Conservation (phyloP, 2,329 filamentous ascomycete species). For the Cercospora sp. region DNA sequence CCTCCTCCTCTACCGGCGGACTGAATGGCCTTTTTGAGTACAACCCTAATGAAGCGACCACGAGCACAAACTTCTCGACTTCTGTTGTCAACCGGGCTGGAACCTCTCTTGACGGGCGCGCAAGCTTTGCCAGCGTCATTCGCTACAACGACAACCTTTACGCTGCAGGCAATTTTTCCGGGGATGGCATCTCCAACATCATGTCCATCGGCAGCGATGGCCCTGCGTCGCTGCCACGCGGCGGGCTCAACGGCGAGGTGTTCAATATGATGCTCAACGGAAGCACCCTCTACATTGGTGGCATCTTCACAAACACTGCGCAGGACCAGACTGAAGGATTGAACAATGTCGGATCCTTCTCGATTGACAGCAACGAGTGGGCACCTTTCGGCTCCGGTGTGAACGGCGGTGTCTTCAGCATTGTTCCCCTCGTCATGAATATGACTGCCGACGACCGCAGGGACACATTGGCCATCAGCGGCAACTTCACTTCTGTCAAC, state of each 20-base stretch:
- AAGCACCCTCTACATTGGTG: slow-evolving; percentile 74
- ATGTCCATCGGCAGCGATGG: slow-evolving; percentile 66
- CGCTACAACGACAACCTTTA: slow-evolving; percentile 61
- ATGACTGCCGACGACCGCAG: slow-evolving; percentile 68
- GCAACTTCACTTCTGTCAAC: slow-evolving; percentile 72
- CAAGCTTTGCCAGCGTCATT: slow-evolving; percentile 69
- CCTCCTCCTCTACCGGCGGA: slow-evolving; percentile 64
- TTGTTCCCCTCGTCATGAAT: slow-evolving; percentile 79
- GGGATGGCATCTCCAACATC: slow-evolving; percentile 68
- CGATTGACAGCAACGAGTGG: slow-evolving; percentile 70
- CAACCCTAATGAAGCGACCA: slow-evolving; percentile 62
- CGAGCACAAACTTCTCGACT: slow-evolving; percentile 63
- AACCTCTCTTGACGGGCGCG: slow-evolving; percentile 64
- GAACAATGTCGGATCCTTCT: slow-evolving; percentile 74
- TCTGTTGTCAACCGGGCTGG: slow-evolving; percentile 79
- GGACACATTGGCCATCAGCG: slow-evolving; percentile 74
- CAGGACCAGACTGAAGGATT: slow-evolving; percentile 64
- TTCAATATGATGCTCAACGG: slow-evolving; percentile 66
- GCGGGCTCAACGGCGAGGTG: slow-evolving; percentile 81
- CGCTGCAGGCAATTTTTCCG: slow-evolving; percentile 82
- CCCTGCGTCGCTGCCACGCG: slow-evolving; percentile 61
- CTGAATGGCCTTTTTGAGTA: slow-evolving; percentile 92
- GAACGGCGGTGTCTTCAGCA: slow-evolving; percentile 70
- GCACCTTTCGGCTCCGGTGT: slow-evolving; percentile 79
- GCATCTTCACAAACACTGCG: slow-evolving; percentile 75